phyloP scores from a whole-genome alignment of 257 asterid genomes.

The Fraxinus excelsior region DNA sequence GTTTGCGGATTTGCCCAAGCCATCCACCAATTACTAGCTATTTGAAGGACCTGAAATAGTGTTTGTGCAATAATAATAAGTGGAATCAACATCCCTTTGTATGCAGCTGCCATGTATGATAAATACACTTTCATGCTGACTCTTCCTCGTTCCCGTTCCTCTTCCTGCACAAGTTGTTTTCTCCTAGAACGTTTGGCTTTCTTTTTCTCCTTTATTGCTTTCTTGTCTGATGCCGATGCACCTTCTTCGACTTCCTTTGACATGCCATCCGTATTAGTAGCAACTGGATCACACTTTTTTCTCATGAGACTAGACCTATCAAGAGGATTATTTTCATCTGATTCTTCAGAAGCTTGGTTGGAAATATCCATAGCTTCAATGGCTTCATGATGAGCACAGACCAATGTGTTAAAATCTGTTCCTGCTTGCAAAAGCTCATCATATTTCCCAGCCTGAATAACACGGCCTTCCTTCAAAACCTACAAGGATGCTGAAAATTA shows the following conservation, averaged over 20 bases:
- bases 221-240: slow-evolving; percentile 60
- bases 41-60: slow-evolving; percentile 92
- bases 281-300: slow-evolving; percentile 55
- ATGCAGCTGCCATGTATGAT: slow-evolving; percentile 96
- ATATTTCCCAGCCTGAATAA: slow-evolving; percentile 92
- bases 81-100: slow-evolving; percentile 87
- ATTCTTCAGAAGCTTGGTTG: slow-evolving; percentile 60
- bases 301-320: slow-evolving; percentile 51
- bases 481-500: slow-evolving; percentile 30
- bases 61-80: slow-evolving; percentile 85
- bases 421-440: slow-evolving; percentile 97
- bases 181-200: slow-evolving; percentile 79
- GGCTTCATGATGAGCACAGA: slow-evolving; percentile 96
- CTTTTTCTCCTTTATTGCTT: slow-evolving; percentile 89
- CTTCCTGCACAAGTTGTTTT: slow-evolving; percentile 98
- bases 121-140: slow-evolving; percentile 94
- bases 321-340: slow-evolving; percentile 53
- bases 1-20: slow-evolving; percentile 99
- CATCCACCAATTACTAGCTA: slow-evolving; percentile 99
- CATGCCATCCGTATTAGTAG: slow-evolving; percentile 50
- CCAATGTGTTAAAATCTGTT: slow-evolving; percentile 84
- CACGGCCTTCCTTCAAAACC: slow-evolving; percentile 94
- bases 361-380: slow-evolving; percentile 93
- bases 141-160: slow-evolving; percentile 94
- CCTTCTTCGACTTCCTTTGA: slow-evolving; percentile 64